Evolutionary conservation across 352 stramenopile genomes (phyloP), one percentile per base, ranked within the genome.

Genomic region (Phytophthora uliginosa): DNA sequence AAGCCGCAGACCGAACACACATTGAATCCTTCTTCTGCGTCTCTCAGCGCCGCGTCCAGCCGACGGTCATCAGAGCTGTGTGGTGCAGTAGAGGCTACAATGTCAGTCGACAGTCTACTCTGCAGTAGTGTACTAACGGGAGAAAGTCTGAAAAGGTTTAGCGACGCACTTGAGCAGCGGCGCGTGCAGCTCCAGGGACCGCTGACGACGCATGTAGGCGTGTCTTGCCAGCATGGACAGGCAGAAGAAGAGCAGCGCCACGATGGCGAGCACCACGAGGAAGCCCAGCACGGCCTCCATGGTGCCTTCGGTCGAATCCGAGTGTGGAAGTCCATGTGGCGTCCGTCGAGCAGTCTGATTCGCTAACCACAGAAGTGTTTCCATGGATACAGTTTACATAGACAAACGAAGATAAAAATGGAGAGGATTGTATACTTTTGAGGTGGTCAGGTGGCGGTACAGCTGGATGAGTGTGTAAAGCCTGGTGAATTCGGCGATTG

Each of bases 11-110:
- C 65, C 2, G 69, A 12, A 28, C 79, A 86, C 51, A 63, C 64
- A 51, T 81, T 79, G 55, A 77, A 83, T 22, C 79, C 79, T 59
- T 84, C 76, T 22, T 76, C 76, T 2, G 79, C 79, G 36, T 83
- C 73, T 51, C 76, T 76, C 20, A 85, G 36, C 24, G 75, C 75
- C 7, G 76, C 78, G 56, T 85, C 78, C 56, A 78, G 62, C 15
- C 78, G 78, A 26, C 81, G 78, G 33, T 78, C 74, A 1, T 64
- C 66, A 7, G 63, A 73, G 42, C 64, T 76, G 33, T n/a, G 58
- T 13, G 17, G 22, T 34, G 18, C 28, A 36, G 13, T 57, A 50
- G 17, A 28, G 26, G 10, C 24, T 3, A 64, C 34, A 55, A 8
- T 8, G 53, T 59, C 12, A 59, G 31, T 42, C 9, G 28, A 13